Conservation (phyloP, 2,329 filamentous ascomycete genomes). For the Microcera coccophila region DNA sequence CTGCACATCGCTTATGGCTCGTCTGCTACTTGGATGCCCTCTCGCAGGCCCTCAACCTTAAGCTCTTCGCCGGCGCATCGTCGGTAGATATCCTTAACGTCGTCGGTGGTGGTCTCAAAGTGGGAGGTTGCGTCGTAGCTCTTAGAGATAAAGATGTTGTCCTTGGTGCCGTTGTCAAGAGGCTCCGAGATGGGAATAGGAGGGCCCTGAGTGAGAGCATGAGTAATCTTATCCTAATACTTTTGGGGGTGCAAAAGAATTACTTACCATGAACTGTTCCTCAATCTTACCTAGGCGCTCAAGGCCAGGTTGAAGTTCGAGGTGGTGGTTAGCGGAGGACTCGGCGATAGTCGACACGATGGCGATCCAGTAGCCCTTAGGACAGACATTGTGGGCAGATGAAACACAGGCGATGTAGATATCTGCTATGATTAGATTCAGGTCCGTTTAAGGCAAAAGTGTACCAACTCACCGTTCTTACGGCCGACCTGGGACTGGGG, state of each 20-base stretch:
- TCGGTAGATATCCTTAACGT: constrained; percentile 89
- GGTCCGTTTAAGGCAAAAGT: neutral
- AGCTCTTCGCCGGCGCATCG: constrained; percentile 80
- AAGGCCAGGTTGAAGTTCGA: constrained; percentile 88
- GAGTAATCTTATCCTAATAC: neutral
- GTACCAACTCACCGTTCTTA: constrained; percentile 72
- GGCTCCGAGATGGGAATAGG: constrained; percentile 95
- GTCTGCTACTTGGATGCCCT: constrained; percentile 70
- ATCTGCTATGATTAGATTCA: constrained; percentile 50
- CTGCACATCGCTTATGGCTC: constrained; percentile 45
- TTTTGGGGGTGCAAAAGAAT: neutral
- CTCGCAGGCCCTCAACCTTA: constrained; percentile 80
- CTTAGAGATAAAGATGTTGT: constrained; percentile 97
- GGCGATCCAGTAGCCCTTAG: constrained; percentile 97
- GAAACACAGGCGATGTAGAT: constrained; percentile 97
- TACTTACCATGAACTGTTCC: constrained; percentile 85
- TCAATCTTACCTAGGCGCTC: constrained; percentile 90
- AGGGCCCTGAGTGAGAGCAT: constrained; percentile 48
- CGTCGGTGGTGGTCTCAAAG: constrained; percentile 88
- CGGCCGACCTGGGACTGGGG: constrained; percentile 95
- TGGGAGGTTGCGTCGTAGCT: constrained; percentile 97
- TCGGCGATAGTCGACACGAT: constrained; percentile 98
- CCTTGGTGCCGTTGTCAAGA: constrained; percentile 71
- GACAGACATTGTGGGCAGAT: constrained; percentile 94
- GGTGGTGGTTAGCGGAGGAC: constrained; percentile 84